Evolutionary conservation across 108 stramenopile species (phyloP), one percentile per base, ranked within the genome.

Genomic region (Cyclotella sp.): DNA sequence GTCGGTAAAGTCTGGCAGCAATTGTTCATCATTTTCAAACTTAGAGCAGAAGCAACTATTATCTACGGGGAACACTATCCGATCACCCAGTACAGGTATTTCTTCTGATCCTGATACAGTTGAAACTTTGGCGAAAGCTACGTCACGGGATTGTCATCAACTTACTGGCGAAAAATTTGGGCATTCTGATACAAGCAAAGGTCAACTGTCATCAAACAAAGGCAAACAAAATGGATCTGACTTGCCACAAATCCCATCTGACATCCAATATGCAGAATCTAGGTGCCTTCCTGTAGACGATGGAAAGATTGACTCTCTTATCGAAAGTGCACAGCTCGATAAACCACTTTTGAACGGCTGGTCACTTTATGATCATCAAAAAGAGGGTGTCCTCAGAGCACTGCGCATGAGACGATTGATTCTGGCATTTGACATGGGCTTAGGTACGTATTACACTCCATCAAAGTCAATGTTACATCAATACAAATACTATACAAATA

Each of bases 351-450:
- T 76, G 53, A 94, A 94, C 73, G 90, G 91, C n/a, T 94, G 93
- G 93, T 88, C 76, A 3, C 66, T 94, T 0, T 91, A 82, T 70
- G 77, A 85, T 4, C 93, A 94, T 68, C 93, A 94, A 67, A 91
- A 88, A 62, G 74, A 86, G 46, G 90, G 90, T 41, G 86, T 94
- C 61, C 46, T 85, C 6, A 67, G 77, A 45, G 87, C 77, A 14
- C 68, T 94, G 34, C 68, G 62, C 18, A 89, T 88, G 88, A 85
- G 93, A 45, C 84, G 93, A 10, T 74, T 90, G 52, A 89, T 94
- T 72, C 66, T 94, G n/a, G 93, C 93, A 15, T 84, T 91, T 34
- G 93, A 94, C 55, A 92, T 94, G 93, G 93, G 93, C 0, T 67
- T 90, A n/a, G 73, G 73, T 65, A 18, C 42, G 73, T 55, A 16